Base-by-base conservation (phyloP, 345 rosid genomes). In the Brassica juncea region DNA sequence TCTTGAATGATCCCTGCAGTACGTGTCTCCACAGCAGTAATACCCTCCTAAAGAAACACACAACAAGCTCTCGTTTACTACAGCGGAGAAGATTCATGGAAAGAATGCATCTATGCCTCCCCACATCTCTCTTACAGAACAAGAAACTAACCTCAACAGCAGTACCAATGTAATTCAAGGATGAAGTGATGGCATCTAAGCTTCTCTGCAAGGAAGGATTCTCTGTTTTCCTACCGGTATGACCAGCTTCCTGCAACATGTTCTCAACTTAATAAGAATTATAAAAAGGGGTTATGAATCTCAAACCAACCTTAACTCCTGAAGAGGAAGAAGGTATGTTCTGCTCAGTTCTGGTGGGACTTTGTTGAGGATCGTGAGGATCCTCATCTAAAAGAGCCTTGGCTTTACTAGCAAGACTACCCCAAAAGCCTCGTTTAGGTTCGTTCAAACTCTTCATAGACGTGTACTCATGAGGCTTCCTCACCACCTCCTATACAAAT, bases 391-490 rank as follows among this genome's bases (percentile, higher is more conserved):
- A 77, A 78, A 93, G 85, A 1, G 98, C 81, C 84, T 91, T 95
- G 11, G 99, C 98, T 87, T 95, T 95, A 73, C 91, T 89, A 73
- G 98, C 92, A 11, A 95, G 82, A 78, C 87, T 85, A 44, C 93
- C 91, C 99, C 99, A 95, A 78, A 95, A 91, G 68, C 97, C 86
- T 76, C 84, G 89, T 74, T 91, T 91, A 14, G 89, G 80, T 79
- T 89, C 92, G 49, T 84, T 84, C 19, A 86, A 63, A 60, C 23
- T 72, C 73, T 78, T 84, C 87, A 81, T 76, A 1, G 94, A 86
- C 3, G 85, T 80, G 76, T 87, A 88, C 64, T 84, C 85, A 66
- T 83, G 65, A 25, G 80, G 68, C 70, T 74, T 71, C 57, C 2
- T 14, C 57, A 52, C 57, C 66, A 79, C 65, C 62, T 87, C 90